These are phyloP conservation scores for Diddensiella santjacobensis DNA, from an alignment of 805 yeast genomes.

Conservation along the genomic window DNA sequence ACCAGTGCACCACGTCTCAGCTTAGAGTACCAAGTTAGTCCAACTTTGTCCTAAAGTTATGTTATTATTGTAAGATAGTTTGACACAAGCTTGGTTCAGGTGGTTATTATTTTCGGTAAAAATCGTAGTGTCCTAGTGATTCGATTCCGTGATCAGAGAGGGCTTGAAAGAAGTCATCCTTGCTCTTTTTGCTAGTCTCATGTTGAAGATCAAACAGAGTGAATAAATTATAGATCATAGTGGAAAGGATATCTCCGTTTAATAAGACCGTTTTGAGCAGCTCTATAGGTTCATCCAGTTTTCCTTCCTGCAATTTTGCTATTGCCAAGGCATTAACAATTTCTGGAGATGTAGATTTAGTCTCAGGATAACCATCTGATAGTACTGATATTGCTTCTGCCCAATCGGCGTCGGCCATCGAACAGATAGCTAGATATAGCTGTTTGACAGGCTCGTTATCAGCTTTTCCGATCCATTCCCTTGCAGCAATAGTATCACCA, in stretches of 20 bases:
- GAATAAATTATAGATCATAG: conserved; percentile 26
- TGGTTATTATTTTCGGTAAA: not conserved
- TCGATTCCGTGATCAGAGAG: not conserved
- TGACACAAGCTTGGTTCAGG: too few species aligned
- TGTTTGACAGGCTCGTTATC: not conserved
- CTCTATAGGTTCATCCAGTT: conserved; percentile 22
- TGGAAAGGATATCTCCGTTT: conserved; percentile 6
- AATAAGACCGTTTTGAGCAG: conserved; percentile 21
- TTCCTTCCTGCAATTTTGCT: conserved; percentile 27
- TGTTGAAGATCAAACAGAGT: conserved; percentile 27
- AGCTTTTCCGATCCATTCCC: conserved; percentile 26
- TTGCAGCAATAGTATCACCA: conserved; percentile 32
- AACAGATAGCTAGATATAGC: conserved; percentile 17
- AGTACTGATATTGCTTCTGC: conserved; percentile 17
- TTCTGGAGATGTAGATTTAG: not conserved
- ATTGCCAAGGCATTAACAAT: conserved; percentile 21
- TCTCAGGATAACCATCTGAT: conserved; percentile 1
- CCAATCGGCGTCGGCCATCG: conserved; percentile 29
- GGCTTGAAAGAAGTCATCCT: not conserved
- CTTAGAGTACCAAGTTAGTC: too few species aligned
- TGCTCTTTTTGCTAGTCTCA: conserved; percentile 10
- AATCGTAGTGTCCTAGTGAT: not conserved
- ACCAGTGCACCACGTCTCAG: too few species aligned
- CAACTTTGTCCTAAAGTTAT: too few species aligned
- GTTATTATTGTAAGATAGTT: too few species aligned